Base-by-base conservation (phyloP, 1,139 yeast species). In the Petasospora fabianii region DNA sequence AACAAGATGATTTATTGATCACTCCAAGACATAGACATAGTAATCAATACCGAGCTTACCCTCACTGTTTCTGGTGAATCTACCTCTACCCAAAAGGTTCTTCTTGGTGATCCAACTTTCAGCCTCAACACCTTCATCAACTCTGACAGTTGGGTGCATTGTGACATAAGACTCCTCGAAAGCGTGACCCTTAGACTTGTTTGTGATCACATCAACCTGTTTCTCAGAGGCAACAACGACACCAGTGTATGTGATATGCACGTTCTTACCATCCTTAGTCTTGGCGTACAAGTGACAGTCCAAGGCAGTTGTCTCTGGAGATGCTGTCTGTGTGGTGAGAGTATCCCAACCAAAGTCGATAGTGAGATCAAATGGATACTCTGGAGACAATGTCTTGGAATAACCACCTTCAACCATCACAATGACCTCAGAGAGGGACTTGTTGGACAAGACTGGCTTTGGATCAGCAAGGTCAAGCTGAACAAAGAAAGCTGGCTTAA, bases 41-140 rank as follows among this genome's bases (percentile, higher is more conserved):
- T 76, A 77, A 58, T 77, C 81, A 30, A 76, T 80, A 47, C 60
- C 64, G 38, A 73, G 53, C 1, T 30, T 48, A n/a, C 71, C 75
- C 8, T 61, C 51, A 1, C 55, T 59, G 43, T 67, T 72, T 55
- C 77, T 68, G 29, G 70, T 54, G 49, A 76, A 75, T 47, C 80
- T 65, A 28, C 83, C 82, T 54, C 68, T 72, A 27, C 80, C 82
- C 29, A 73, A 32, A 36, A 75, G 62, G 43, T 65, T 70, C 49
- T 69, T 68, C 34, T 59, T 55, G 31, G 60, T 48, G 13, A 69
- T 67, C 83, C 83, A 77, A 38, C 61, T 52, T 56, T 66, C 71
- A 50, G 67, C 68, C 9, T 59, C 65, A 35, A 64, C 71, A 28
- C 63, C 65, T 9, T 54, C 53, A 47, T 68, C 75, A 12, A 33